Evolutionary conservation across 148 eudicot species (phyloP), one percentile per base, ranked within the genome.

Genomic region (Pouteria glomerata): DNA sequence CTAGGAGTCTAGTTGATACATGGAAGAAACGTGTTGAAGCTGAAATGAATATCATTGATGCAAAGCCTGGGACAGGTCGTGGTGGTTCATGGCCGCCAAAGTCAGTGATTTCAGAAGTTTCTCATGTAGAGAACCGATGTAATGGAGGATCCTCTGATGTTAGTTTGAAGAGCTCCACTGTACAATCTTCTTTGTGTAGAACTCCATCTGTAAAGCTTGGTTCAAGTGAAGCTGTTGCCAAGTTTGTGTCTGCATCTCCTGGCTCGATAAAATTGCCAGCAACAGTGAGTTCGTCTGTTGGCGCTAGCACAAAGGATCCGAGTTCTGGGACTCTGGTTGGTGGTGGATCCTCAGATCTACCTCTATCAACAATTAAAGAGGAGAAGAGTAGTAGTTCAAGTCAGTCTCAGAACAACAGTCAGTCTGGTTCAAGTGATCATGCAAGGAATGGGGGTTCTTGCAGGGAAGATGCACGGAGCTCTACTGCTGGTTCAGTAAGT

Each of bases 21-120:
- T 96, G 99, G 99, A 96, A 96, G 83, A 92, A 88, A 78, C 92
- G 99, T 23, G 99, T 96, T 48, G 92, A 92, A 84, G 94, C 89
- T 57, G 99, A 96, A 78, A 88, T 96, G 92, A 89, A 74, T 61
- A 78, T 77, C 24, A 87, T 72, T 58, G 99, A 96, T 73, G 45
- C 86, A 39, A 89, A 86, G 76, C 62, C 93, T 66, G 87, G 82
- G 69, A 64, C 90, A 30, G 79, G 71, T 59, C 93, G 81, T 47
- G 81, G 74, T 74, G 87, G 74, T 82, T 35, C 85, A 45, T 91
- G 96, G 97, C 71, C 87, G 34, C 66, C 85, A 27, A 87, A 84
- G 74, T 78, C 90, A 59, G 72, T 84, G 37, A 82, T 84, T 61
- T 64, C 85, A 64, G 98, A 87, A 16, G 80, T 69, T 76, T 80